Percentiles rank a stretch among this genome's conserved stretches.
These are phyloP conservation scores for Fusarium burgessii DNA, from an alignment of 2,329 filamentous ascomycete species.

Conservation along the genomic window DNA sequence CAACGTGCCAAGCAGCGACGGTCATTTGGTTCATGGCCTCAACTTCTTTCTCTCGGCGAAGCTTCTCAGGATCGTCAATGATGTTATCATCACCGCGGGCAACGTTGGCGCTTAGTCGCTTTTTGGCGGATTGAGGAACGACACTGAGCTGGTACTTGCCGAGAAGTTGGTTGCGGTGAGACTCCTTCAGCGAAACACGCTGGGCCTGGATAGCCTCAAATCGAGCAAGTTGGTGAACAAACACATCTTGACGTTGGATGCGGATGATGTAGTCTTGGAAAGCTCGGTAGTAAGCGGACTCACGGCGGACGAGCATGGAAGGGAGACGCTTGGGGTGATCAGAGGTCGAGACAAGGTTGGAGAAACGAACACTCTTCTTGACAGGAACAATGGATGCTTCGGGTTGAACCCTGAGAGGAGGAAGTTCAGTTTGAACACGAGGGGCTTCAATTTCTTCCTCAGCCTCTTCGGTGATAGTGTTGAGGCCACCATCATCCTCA, in stretches of 20 bases:
- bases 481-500: conserved; percentile 52
- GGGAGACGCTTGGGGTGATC: conserved; percentile 64
- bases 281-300: conserved; percentile 88
- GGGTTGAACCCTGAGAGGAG: conserved; percentile 24
- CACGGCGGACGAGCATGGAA: conserved; percentile 66
- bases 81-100: conserved; percentile 77
- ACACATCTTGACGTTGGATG: conserved; percentile 77
- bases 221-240: conserved; percentile 84
- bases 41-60: conserved; percentile 79
- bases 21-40: conserved; percentile 81
- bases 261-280: conserved; percentile 81
- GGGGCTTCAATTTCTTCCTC: conserved; percentile 49
- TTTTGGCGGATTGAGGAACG: conserved; percentile 75
- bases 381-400: conserved; percentile 48
- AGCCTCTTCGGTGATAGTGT: conserved; percentile 53
- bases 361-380: conserved; percentile 85
- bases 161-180: conserved; percentile 83
- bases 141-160: conserved; percentile 86
- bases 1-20: conserved; percentile 71
- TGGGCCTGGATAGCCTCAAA: conserved; percentile 90
- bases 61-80: conserved; percentile 71
- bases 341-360: conserved; percentile 61
- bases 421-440: conserved; percentile 45
- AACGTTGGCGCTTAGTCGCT: conserved; percentile 77
- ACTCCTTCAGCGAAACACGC: conserved; percentile 77